These are phyloP conservation scores for Hemileccinum rubropunctum DNA, from an alignment of 768 basidiomycete species.

Conservation along the genomic window DNA sequence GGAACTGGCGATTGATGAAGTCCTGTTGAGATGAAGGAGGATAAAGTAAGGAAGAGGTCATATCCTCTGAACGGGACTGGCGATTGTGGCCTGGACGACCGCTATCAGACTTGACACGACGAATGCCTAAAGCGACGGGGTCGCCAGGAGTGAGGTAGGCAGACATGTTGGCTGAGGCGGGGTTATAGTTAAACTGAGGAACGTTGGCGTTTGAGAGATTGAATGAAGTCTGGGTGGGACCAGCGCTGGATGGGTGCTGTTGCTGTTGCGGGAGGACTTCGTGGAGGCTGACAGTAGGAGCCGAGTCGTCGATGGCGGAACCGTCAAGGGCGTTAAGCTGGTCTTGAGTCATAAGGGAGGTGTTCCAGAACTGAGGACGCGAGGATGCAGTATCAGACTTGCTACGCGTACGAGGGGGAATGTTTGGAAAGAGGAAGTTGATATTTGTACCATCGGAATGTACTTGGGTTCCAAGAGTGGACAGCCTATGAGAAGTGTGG, in stretches of 20 bases:
- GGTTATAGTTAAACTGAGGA: conserved; percentile 36
- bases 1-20: conserved; percentile 42
- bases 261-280: conserved; percentile 30
- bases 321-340: conserved; percentile 33
- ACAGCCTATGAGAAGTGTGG: conserved; percentile 37
- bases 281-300: conserved; percentile 27
- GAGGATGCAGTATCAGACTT: conserved; percentile 54
- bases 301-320: conserved; percentile 39
- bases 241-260: conserved; percentile 25
- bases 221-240: conserved; percentile 27
- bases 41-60: conserved; percentile 33
- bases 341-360: conserved; percentile 37
- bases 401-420: conserved; percentile 48
- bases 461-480: conserved; percentile 30
- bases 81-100: conserved; percentile 46
- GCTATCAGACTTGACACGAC: conserved; percentile 49
- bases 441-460: conserved; percentile 37
- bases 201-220: conserved; percentile 24
- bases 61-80: conserved; percentile 62
- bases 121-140: conserved; percentile 34
- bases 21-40: conserved; percentile 41
- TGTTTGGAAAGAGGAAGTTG: conserved; percentile 37
- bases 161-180: conserved; percentile 32
- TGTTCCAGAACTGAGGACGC: conserved; percentile 54
- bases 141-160: conserved; percentile 38